Conservation (phyloP, 192 early-diverging fungal species). For the Entomortierella lignicola region DNA sequence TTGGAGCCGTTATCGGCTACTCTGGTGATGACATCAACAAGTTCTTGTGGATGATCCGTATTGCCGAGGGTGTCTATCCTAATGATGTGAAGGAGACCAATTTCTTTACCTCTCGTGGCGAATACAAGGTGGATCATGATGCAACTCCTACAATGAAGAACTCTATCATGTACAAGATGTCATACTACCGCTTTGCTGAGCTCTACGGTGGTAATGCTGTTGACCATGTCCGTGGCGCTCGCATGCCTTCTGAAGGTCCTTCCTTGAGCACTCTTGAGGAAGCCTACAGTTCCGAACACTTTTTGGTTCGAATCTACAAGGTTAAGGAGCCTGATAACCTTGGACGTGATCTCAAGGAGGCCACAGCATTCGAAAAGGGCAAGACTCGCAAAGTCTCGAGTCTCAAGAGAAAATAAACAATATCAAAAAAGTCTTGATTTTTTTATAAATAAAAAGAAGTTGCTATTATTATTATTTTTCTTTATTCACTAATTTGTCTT, state of each 20-base stretch:
- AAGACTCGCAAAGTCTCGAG: conserved; percentile 35
- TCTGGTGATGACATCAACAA: conserved; percentile 99
- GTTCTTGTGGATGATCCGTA: conserved; percentile 99
- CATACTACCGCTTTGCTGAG: conserved; percentile 95
- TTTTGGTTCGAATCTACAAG: conserved; percentile 98
- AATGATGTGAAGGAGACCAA: conserved; percentile 89
- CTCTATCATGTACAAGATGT: conserved; percentile 97
- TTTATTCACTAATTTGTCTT: background rate
- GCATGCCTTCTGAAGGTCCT: conserved; percentile 81
- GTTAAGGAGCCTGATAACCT: conserved; percentile 97
- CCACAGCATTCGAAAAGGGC: conserved; percentile 66
- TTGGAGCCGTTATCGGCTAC: conserved; percentile 97
- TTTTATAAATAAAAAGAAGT: conserved; percentile 2
- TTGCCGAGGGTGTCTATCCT: conserved; percentile 97
- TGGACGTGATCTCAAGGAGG: conserved; percentile 80
- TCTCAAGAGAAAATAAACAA: conserved; percentile 31
- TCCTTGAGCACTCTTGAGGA: conserved; percentile 91
- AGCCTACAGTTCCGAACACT: conserved; percentile 93
- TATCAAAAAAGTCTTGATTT: no score
- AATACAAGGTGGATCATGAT: conserved; percentile 92
- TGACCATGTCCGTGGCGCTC: conserved; percentile 88
- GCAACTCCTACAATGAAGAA: conserved; percentile 92
- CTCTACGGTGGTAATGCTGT: conserved; percentile 80
- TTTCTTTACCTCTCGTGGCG: conserved; percentile 90
- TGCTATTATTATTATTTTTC: background rate